Base-by-base conservation (phyloP, 768 basidiomycete genomes). In the Lepiota brunneoincarnata region DNA sequence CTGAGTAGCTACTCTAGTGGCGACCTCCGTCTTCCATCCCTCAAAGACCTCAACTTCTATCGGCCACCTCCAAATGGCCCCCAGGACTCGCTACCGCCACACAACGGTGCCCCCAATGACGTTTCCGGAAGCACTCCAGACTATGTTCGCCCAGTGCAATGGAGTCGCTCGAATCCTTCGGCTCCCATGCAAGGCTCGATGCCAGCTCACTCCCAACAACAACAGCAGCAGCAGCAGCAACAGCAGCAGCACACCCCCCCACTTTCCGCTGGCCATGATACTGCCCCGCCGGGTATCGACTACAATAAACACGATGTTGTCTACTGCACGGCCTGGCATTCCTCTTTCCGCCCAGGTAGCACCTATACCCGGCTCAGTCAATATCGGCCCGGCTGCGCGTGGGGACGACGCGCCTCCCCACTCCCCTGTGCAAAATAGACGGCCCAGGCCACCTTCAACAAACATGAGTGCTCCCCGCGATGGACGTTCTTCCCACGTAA, bases 21-120 rank as follows among this genome's bases (percentile, higher is more conserved):
- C 63, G 75, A 76, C 54, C 68, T 82, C 61, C 83, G 84, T 36
- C 77, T 88, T 4, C 87, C 87, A 0, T 86, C 86, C 17, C 77
- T 89, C 66, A 88, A 82, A 71, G 85, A 87, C 64, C 76, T 90
- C 64, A 84, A 87, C 65, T 87, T 89, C 67, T 69, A 28, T 58
- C 69, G 51, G 17, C 63, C 64, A 1, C 65, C 65, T 38, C 63
- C 67, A 24, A 64, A 67, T 12, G 61, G 59, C n/a, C 48, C 62
- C 21, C 71, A 73, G 55, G 70, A 73, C 45, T 56, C 59, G 10
- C n/a, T 36, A n/a, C 41, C 41, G 1, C 4, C 51, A 1, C 51
- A 43, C 35, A 54, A 48, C 17, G 53, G 21, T 23, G 18, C 53
- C 28, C 38, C 53, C 45, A 54, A 63, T 45, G 67, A 70, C 18